Percentiles rank a stretch among this genome's conserved stretches.
These are phyloP conservation scores for Trichoderma harzianum DNA, from an alignment of 2,329 filamentous ascomycete genomes.

Conservation along the genomic window DNA sequence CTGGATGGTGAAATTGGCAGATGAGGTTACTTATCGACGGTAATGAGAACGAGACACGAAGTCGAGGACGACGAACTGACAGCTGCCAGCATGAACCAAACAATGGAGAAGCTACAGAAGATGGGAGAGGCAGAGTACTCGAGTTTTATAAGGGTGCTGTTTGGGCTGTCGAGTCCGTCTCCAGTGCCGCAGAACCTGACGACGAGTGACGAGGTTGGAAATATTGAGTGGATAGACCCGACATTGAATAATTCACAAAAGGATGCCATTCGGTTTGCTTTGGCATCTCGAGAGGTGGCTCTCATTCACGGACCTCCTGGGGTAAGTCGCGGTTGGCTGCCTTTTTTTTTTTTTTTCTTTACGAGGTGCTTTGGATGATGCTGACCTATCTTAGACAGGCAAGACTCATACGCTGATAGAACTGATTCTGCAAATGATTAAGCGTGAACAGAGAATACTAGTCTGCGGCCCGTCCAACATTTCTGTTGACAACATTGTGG, in stretches of 20 bases:
- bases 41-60: conserved; percentile 24
- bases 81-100: conserved; percentile 54
- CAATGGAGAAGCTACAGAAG: conserved; percentile 57
- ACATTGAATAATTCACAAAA: conserved; percentile 65
- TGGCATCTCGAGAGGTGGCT: conserved; percentile 76
- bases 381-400: conserved; percentile 58
- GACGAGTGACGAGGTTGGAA: conserved; percentile 42
- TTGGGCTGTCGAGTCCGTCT: conserved; percentile 55
- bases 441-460: conserved; percentile 68
- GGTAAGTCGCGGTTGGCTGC: conserved; percentile 37
- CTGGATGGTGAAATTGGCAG: conserved; percentile 65
- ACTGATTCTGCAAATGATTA: conserved; percentile 84
- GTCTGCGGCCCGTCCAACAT: conserved; percentile 98
- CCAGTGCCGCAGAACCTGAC: conserved; percentile 42
- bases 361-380: not conserved
- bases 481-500: conserved; percentile 96
- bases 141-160: conserved; percentile 58
- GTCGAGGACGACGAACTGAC: not conserved
- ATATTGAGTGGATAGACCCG: conserved; percentile 59
- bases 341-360: not conserved
- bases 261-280: conserved; percentile 72
- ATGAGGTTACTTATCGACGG: conserved; percentile 64
- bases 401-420: conserved; percentile 97
- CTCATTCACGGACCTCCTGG: conserved; percentile 94
- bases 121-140: conserved; percentile 59